These are phyloP conservation scores for Penicillium expansum DNA, from an alignment of 2,329 filamentous ascomycete species.

Conservation along the genomic window DNA sequence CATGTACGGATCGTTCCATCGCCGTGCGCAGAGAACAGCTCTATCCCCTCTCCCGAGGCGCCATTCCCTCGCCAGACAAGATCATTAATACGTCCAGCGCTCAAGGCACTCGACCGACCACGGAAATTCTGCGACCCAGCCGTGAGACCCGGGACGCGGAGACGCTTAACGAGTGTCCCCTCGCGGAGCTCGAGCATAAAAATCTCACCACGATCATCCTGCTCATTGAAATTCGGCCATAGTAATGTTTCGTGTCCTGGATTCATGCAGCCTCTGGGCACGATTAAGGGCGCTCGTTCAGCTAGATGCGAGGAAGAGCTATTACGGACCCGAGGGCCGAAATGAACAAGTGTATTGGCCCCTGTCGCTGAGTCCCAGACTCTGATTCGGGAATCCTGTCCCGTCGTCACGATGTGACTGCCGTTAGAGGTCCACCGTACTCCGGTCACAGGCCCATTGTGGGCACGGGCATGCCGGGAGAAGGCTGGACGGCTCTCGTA, in stretches of 20 bases:
- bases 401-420: constrained; percentile 70
- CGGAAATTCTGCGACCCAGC: constrained; percentile 38
- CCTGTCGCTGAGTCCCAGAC: constrained; percentile 82
- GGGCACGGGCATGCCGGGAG: constrained; percentile 58
- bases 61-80: constrained; percentile 72
- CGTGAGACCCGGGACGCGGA: constrained; percentile 62
- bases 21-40: constrained; percentile 77
- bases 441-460: constrained; percentile 79
- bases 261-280: constrained; percentile 59
- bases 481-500: constrained; percentile 40
- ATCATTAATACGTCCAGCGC: constrained; percentile 65
- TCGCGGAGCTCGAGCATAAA: constrained; percentile 76
- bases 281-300: constrained; percentile 60
- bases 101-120: constrained; percentile 47
- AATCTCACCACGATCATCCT: constrained; percentile 65
- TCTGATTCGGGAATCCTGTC: constrained; percentile 78
- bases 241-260: constrained; percentile 66
- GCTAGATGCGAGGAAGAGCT: constrained; percentile 56
- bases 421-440: constrained; percentile 82
- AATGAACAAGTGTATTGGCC: constrained; percentile 83
- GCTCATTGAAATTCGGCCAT: constrained; percentile 74
- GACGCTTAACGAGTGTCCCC: constrained; percentile 67
- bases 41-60: constrained; percentile 55
- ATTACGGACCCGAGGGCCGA: constrained; percentile 79
- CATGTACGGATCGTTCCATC: constrained; percentile 83